A percentile compares a stretch with the other conserved stretches of the same genome.
These are phyloP conservation scores for Perkinsus chesapeaki DNA, from an alignment of 169 alveolate genomes.

Conservation along the genomic window DNA sequence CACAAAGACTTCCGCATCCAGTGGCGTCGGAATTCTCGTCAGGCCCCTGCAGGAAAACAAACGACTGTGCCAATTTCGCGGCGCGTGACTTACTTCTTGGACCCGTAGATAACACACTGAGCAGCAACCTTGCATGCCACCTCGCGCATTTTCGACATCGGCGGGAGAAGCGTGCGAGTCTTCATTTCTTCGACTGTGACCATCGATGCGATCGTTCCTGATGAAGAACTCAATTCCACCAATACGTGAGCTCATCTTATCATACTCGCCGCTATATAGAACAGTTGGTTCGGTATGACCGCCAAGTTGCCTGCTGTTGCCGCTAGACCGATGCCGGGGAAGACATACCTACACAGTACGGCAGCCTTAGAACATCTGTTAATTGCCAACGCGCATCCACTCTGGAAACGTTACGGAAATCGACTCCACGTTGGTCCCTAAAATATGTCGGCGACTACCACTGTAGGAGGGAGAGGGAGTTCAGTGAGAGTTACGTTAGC, in stretches of 20 bases:
- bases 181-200: neutral
- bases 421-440: no score
- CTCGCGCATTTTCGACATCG: neutral
- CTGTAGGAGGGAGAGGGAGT: no score
- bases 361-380: no score
- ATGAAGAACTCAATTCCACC: neutral
- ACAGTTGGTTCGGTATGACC: constrained; percentile 26
- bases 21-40: neutral
- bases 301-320: constrained; percentile 26
- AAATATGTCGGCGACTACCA: no score
- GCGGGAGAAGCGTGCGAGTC: neutral
- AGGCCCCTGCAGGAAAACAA: neutral
- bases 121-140: neutral
- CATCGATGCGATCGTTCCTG: neutral
- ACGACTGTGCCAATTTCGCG: neutral
- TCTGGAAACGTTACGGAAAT: no score
- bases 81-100: constrained; percentile 1
- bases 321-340: constrained; percentile 45
- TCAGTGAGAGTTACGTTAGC: no score
- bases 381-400: no score
- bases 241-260: neutral
- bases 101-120: neutral
- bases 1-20: neutral
- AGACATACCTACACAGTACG: neutral
- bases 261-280: constrained; percentile 20